Base-by-base conservation (phyloP, 768 basidiomycete species). In the Russula brevipes region DNA sequence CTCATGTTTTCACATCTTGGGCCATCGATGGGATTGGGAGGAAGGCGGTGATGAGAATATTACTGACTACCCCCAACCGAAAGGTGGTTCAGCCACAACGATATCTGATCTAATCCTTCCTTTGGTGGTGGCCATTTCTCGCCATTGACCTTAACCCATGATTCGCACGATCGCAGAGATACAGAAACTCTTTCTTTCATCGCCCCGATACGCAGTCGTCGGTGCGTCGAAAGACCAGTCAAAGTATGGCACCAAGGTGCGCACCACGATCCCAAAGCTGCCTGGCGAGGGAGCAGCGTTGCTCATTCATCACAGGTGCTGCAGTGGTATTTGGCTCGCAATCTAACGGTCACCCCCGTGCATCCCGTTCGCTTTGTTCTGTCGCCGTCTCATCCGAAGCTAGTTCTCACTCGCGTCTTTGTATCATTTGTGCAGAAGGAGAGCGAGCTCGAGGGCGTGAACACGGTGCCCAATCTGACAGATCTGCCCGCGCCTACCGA, bases 201-300 rank as follows among this genome's bases (percentile, higher is more conserved):
- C 84, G 12, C 78, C 86, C 6, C 71, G 77, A 64, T 94, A 81
- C 60, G 92, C 90, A 38, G 91, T 94, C 33, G 83, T 91, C 14
- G 91, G 92, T 30, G 90, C 90, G 4, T 92, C 89, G 49, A 91
- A 85, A 65, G 87, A 93, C 73, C 79, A 82, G 69, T 77, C 77
- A 60, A 94, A 93, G 76, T 90, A 78, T 71, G 91, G 92, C 36
- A 90, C 88, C 59, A 89, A 84, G 80, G 91, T 79, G 46, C 39
- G 73, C 33, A 31, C 4, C 52, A 30, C 30, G 17, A 44, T 55
- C 12, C 5, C 2, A 7, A 30, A 1, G 0, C 14, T 17, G 8
- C 53, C 42, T 12, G 6, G 36, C n/a, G 36, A 53, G 19, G 4
- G 24, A 24, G 16, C 5, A 11, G 59, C 5, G 1, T 14, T 30